These are phyloP conservation scores for Picochlorum sp. DNA, from an alignment of 139 green algal species.

Conservation along the genomic window DNA sequence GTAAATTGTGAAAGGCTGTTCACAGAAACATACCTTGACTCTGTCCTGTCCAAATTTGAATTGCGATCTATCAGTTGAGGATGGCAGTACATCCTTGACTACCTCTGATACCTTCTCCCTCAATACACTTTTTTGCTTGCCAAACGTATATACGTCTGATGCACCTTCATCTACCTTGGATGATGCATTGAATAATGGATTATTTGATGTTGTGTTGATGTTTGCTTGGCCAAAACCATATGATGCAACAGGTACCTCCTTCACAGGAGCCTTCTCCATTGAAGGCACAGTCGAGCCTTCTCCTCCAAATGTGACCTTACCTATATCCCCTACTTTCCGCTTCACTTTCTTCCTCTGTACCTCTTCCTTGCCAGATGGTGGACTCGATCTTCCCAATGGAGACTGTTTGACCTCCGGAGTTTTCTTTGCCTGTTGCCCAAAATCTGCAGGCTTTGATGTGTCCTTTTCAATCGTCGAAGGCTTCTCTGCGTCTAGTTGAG, in stretches of 20 bases:
- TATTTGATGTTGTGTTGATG: neutral
- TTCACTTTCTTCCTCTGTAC: neutral
- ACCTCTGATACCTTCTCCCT: neutral
- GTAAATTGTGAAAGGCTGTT: neutral
- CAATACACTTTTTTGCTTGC: neutral
- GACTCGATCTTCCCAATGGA: no score
- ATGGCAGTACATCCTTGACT: no score
- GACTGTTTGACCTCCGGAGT: no score
- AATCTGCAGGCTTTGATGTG: neutral
- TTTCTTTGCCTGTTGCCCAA: neutral
- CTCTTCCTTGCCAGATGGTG: no score
- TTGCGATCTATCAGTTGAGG: no score
- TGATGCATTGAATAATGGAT: neutral
- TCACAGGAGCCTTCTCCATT: neutral
- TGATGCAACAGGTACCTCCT: neutral
- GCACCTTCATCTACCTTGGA: neutral
- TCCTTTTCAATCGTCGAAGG: neutral
- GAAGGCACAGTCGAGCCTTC: constrained; percentile 3
- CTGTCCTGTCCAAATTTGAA: no score
- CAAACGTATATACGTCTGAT: neutral
- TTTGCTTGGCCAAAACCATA: neutral
- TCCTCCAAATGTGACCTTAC: constrained; percentile 23
- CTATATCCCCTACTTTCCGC: constrained; percentile 3
- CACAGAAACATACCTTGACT: no score
- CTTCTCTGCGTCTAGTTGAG: constrained; percentile 15